Base-by-base conservation (phyloP, 106 monocot species). In the Dendrobium officinale region DNA sequence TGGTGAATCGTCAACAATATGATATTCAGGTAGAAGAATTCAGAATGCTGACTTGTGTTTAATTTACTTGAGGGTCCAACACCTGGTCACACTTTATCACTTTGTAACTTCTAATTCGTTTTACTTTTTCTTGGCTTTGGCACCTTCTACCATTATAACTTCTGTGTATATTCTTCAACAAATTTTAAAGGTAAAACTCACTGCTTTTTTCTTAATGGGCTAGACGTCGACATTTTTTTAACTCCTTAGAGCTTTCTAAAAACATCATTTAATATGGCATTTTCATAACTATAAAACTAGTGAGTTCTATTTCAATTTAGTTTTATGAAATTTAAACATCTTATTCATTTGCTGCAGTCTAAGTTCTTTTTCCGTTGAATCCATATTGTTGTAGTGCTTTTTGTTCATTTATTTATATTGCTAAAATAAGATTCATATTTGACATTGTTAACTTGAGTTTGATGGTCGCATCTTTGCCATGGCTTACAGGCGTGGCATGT, bases 1-100 rank as follows among this genome's bases (percentile, higher is more conserved):
- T 77, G 3, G 1, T 0, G 0, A 48, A 2, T 77, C 55, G 73
- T 78, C 37, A 22, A 11, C 85, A 58, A 29, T 48, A 37, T 9
- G 29, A 70, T 59, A 77, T 86, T 56, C 80, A 86, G 86, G 86
- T 86, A 80, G 49, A 77, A 22, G 27, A 29, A 10, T 41, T 42
- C 16, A 18, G 2, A 72, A 4, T 41, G 18, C 33, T 45, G 33
- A n/a, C 17, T 67, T 40, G 22, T 40, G 24, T 19, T 20, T 40
- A 5, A 72, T 17, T 56, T 27, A 45, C 9, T 45, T 9, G 37
- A 6, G 9, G 45, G 26, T 24, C 26, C n/a, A 51, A 3, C 17
- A 61, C 11, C 37, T 80, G 9, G 7, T 55, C 54, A 31, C 4
- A 55, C 31, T 42, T 42, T 74, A 74, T 42, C 18, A 74, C 8